Conservation (phyloP, 1,139 yeast species). For the Meyerozyma athensensis region DNA sequence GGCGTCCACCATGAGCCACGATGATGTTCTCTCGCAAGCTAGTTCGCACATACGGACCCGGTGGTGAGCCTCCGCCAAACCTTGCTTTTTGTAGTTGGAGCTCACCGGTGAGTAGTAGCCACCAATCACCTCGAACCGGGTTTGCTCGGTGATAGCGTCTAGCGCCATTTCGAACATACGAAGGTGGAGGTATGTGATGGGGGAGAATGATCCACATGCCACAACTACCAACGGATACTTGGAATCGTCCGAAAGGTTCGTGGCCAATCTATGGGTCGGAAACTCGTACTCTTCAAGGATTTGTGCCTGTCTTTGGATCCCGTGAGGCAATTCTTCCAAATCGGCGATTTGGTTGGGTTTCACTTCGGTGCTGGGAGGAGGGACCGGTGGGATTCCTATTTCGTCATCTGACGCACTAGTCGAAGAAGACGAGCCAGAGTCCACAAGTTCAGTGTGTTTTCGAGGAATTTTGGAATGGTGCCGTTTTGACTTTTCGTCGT, state of each 20-base stretch:
- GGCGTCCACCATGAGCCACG: slow-evolving; percentile 99
- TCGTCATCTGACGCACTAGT: slow-evolving; percentile 8
- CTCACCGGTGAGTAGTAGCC: slow-evolving; percentile 98
- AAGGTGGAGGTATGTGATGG: slow-evolving; percentile 87
- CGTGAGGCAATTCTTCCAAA: slow-evolving; percentile 94
- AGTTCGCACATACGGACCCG: slow-evolving; percentile 97
- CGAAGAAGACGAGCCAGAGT: slow-evolving; percentile 25
- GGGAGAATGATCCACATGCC: slow-evolving; percentile 97
- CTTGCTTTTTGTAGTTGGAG: slow-evolving; percentile 90
- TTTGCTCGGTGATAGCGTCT: slow-evolving; percentile 89
- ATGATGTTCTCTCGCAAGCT: slow-evolving; percentile 94
- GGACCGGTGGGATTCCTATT: slow-evolving; percentile 12
- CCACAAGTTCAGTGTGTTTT: slow-evolving; percentile 36
- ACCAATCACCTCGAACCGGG: slow-evolving; percentile 91
- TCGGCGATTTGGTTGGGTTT: slow-evolving; percentile 79
- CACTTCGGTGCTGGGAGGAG: slow-evolving; percentile 47
- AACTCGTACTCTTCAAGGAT: slow-evolving; percentile 62
- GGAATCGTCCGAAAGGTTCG: slow-evolving; percentile 63
- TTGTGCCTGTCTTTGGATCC: slow-evolving; percentile 82
- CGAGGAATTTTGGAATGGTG: slow-evolving; percentile 39
- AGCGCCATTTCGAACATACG: slow-evolving; percentile 99
- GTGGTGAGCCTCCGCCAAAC: slow-evolving; percentile 82
- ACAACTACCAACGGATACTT: slow-evolving; percentile 90
- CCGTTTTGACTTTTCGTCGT: slow-evolving; percentile 8
- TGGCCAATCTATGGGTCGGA: slow-evolving; percentile 82